A percentile compares a stretch with the other conserved stretches of the same genome.
Conservation (phyloP, 2,329 filamentous ascomycete genomes). For the Fusarium sp. region DNA sequence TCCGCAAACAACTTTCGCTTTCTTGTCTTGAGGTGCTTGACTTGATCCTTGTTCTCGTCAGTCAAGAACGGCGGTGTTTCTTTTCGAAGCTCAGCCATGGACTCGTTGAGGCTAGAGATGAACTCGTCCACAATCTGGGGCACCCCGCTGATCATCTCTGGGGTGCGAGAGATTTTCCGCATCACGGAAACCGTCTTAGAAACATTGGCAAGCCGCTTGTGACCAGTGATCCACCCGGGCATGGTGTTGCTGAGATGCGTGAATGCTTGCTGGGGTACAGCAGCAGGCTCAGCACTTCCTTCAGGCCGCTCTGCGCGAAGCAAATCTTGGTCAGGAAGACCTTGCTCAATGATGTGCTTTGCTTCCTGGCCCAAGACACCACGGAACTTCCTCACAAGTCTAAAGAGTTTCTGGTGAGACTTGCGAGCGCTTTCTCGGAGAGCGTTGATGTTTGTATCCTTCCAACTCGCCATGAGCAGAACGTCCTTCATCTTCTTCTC, state of each 20-base stretch:
- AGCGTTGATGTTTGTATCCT: slow-evolving; percentile 94
- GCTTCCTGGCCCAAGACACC: slow-evolving; percentile 81
- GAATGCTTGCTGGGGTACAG: slow-evolving; percentile 31
- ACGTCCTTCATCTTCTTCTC: slow-evolving; percentile 95
- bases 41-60: slow-evolving; percentile 84
- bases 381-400: slow-evolving; percentile 90
- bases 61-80: slow-evolving; percentile 85
- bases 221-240: slow-evolving; percentile 56
- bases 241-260: slow-evolving; percentile 42
- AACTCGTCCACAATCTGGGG: slow-evolving; percentile 74
- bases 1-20: slow-evolving; percentile 94
- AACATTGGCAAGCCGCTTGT: slow-evolving; percentile 78
- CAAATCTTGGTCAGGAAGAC: slow-evolving; percentile 64
- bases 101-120: slow-evolving; percentile 73
- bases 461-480: slow-evolving; percentile 95
- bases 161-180: slow-evolving; percentile 68
- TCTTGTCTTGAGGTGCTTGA: slow-evolving; percentile 90
- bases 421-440: slow-evolving; percentile 88
- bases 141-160: slow-evolving; percentile 65
- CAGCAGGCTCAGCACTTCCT: background rate
- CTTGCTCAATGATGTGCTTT: slow-evolving; percentile 70
- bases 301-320: slow-evolving; percentile 6
- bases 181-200: slow-evolving; percentile 80
- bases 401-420: slow-evolving; percentile 93
- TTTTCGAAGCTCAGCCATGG: slow-evolving; percentile 80